Conservation (phyloP, 1,284 basidiomycete species). For the Heterobasidion occidentale region DNA sequence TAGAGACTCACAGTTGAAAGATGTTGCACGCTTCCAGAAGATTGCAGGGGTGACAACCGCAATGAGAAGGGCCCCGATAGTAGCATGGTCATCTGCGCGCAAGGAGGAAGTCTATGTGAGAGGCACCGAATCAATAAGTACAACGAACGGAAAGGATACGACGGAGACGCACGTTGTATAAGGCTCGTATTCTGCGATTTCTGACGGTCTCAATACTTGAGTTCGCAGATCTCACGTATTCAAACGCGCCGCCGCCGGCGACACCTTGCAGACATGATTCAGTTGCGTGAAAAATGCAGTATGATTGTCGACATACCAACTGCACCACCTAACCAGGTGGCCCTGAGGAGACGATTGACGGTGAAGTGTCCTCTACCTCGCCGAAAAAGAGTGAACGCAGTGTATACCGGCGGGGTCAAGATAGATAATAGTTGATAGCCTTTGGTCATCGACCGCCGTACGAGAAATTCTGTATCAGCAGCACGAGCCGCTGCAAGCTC, state of each 20-base stretch:
- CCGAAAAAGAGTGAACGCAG: slow-evolving; percentile 40
- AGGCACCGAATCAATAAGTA: not conserved
- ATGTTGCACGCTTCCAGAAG: slow-evolving; percentile 56
- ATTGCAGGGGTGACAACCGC: slow-evolving; percentile 57
- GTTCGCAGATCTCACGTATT: slow-evolving; percentile 35
- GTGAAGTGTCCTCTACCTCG: slow-evolving; percentile 46
- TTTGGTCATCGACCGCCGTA: slow-evolving; percentile 52
- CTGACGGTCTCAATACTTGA: slow-evolving; percentile 31
- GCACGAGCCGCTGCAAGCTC: slow-evolving; percentile 16
- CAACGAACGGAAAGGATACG: not conserved
- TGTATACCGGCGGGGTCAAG: slow-evolving; percentile 51
- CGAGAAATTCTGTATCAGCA: slow-evolving; percentile 41
- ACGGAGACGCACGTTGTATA: slow-evolving; percentile 44
- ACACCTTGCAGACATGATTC: slow-evolving; percentile 22
- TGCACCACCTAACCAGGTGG: slow-evolving; percentile 62
- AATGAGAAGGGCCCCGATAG: slow-evolving; percentile 56
- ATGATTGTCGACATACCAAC: slow-evolving; percentile 31
- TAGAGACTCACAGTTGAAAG: slow-evolving; percentile 40
- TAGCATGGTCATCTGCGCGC: slow-evolving; percentile 60
- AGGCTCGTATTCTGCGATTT: slow-evolving; percentile 29
- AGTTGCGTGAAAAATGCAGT: not conserved
- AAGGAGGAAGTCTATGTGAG: slow-evolving; percentile 40
- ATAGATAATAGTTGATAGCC: slow-evolving; percentile 61
- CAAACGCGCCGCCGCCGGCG: slow-evolving; percentile 34
- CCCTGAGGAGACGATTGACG: slow-evolving; percentile 52